Evolutionary conservation across 148 eudicot species (phyloP).

Genomic region (Camellia lanceoleosa): DNA sequence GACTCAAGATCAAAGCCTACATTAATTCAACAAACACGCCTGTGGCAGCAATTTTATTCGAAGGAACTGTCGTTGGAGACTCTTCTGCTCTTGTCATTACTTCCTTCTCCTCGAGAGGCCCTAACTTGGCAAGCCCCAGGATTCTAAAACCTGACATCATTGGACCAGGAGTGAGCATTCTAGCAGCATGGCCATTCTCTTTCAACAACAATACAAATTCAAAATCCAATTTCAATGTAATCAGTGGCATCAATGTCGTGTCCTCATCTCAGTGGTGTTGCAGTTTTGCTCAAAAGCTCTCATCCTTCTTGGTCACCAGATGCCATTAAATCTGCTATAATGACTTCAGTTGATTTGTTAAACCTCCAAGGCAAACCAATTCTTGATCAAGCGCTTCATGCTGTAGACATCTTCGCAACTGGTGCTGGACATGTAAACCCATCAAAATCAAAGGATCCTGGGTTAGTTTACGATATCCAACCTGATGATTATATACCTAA

Average conservation of each 20-base stretch:
- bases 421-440: slow-evolving; percentile 20
- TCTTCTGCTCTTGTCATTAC: slow-evolving; percentile 23
- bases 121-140: slow-evolving; percentile 22
- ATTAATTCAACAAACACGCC: slow-evolving; percentile 27
- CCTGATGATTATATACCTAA: slow-evolving; percentile 30
- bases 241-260: slow-evolving; percentile 47
- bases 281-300: slow-evolving; percentile 41
- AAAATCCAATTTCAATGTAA: slow-evolving; percentile 30
- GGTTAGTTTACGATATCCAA: slow-evolving; percentile 29
- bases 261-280: slow-evolving; percentile 41
- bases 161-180: slow-evolving; percentile 35
- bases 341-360: slow-evolving; percentile 30
- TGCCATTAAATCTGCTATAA: slow-evolving; percentile 40
- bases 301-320: slow-evolving; percentile 50
- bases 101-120: slow-evolving; percentile 28
- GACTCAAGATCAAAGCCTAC: slow-evolving; percentile 22
- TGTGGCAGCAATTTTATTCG: slow-evolving; percentile 24
- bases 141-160: slow-evolving; percentile 30
- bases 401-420: slow-evolving; percentile 4
- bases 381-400: neutral
- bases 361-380: neutral
- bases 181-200: slow-evolving; percentile 28
- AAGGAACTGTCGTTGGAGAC: slow-evolving; percentile 35
- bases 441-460: slow-evolving; percentile 22
- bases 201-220: slow-evolving; percentile 17